A percentile compares a stretch with the other conserved stretches of the same genome.
These are phyloP conservation scores for Penicillium argentinense DNA, from an alignment of 495 filamentous ascomycete species.

Conservation along the genomic window DNA sequence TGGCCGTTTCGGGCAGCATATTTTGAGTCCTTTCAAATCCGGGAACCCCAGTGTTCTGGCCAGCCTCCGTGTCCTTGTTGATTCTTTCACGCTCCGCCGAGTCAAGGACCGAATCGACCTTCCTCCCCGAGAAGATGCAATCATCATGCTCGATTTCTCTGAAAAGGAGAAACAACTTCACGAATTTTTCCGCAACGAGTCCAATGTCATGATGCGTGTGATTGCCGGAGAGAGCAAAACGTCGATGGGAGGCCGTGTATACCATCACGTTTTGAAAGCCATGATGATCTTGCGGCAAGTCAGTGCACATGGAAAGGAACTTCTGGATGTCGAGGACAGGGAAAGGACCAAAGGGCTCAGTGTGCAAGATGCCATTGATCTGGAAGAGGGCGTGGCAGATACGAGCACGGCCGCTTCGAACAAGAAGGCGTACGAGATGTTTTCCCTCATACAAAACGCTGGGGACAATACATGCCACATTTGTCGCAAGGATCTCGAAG, in stretches of 20 bases:
- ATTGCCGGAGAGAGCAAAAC: conserved; percentile 52
- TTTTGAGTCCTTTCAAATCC: conserved; percentile 73
- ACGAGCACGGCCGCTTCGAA: conserved; percentile 54
- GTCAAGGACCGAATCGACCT: conserved; percentile 88
- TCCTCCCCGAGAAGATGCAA: conserved; percentile 69
- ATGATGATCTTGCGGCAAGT: conserved; percentile 89
- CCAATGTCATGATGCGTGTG: conserved; percentile 58
- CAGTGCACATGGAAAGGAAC: conserved; percentile 87
- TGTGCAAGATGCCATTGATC: conserved; percentile 77
- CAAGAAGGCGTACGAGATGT: conserved; percentile 76
- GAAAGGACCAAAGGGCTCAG: conserved; percentile 75
- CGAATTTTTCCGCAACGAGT: conserved; percentile 63
- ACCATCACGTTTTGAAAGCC: conserved; percentile 84
- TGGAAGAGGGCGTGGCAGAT: conserved; percentile 71
- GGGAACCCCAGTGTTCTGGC: conserved; percentile 79
- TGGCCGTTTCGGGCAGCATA: conserved; percentile 69
- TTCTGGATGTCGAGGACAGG: conserved; percentile 79
- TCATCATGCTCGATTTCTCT: conserved; percentile 60
- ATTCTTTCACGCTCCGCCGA: conserved; percentile 88
- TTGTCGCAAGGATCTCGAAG: conserved; percentile 64
- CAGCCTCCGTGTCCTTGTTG: conserved; percentile 86
- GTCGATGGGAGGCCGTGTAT: conserved; percentile 75
- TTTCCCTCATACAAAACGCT: conserved; percentile 76
- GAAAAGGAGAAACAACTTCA: conserved; percentile 55
- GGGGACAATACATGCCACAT: conserved; percentile 66